Percentiles rank a stretch among this genome's conserved stretches.
Conservation (phyloP, 2,329 filamentous ascomycete genomes). For the Onygena corvina region DNA sequence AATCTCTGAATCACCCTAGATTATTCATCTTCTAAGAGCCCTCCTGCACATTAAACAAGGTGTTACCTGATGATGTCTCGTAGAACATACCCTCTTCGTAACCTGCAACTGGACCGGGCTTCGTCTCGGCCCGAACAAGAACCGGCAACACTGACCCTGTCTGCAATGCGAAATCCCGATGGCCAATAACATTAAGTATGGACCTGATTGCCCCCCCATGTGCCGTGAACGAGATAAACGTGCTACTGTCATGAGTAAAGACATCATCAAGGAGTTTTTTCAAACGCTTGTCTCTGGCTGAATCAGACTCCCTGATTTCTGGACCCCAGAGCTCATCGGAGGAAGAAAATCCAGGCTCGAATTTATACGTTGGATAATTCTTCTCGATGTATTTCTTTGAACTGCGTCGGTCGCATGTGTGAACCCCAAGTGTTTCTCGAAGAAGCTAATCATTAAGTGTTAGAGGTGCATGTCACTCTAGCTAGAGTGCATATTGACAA, state of each 20-base stretch:
- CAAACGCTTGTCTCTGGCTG: constrained; percentile 38
- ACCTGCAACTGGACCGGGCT: not conserved
- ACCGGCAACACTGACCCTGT: constrained; percentile 44
- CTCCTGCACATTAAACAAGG: not conserved
- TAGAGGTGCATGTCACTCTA: not conserved
- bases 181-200: constrained; percentile 37
- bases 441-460: constrained; percentile 29
- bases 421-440: constrained; percentile 47
- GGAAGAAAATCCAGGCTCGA: constrained; percentile 45
- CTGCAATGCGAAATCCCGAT: constrained; percentile 36
- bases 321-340: constrained; percentile 43
- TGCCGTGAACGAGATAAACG: constrained; percentile 43
- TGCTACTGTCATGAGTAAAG: constrained; percentile 37
- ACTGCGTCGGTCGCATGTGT: constrained; percentile 50
- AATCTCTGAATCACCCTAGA: too few relatives aligned
- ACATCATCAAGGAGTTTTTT: constrained; percentile 42
- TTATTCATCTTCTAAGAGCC: not conserved
- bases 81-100: not conserved
- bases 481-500: not conserved
- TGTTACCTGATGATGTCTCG: not conserved
- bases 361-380: constrained; percentile 39
- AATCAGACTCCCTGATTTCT: constrained; percentile 38
- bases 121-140: constrained; percentile 34
- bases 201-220: constrained; percentile 49
- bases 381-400: constrained; percentile 37